phyloP scores from a whole-genome alignment of 2,329 filamentous ascomycete genomes.

The Claviceps sp. region DNA sequence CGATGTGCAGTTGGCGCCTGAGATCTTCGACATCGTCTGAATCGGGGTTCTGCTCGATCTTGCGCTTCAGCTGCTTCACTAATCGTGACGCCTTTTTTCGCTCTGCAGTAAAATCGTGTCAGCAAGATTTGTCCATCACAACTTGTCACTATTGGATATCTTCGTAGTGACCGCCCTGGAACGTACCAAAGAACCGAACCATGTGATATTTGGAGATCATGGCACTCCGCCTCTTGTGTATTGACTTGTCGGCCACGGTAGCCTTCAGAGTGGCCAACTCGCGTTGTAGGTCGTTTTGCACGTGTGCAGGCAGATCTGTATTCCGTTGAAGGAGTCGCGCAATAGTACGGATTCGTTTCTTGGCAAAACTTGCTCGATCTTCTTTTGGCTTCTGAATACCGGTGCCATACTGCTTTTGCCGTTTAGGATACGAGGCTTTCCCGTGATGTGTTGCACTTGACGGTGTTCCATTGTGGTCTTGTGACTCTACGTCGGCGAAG shows the following conservation, averaged over 20 bases:
- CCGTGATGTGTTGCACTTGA: not conserved
- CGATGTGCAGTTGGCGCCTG: constrained; percentile 47
- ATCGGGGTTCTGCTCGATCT: constrained; percentile 37
- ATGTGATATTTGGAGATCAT: constrained; percentile 76
- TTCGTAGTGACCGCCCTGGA: not conserved
- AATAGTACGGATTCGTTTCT: constrained; percentile 59
- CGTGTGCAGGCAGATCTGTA: constrained; percentile 51
- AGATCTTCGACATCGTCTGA: constrained; percentile 38
- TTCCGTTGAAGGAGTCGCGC: constrained; percentile 50
- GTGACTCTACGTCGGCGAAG: constrained; percentile 15
- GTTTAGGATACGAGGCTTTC: constrained; percentile 13
- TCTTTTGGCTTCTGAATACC: constrained; percentile 30
- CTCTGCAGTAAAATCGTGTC: constrained; percentile 29
- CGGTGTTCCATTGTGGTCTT: constrained; percentile 1
- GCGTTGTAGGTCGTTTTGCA: constrained; percentile 56
- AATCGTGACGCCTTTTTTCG: constrained; percentile 58
- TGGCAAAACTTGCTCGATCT: constrained; percentile 45
- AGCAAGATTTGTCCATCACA: not conserved
- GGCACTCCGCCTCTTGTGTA: constrained; percentile 47
- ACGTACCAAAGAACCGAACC: constrained; percentile 66
- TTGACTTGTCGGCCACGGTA: constrained; percentile 45
- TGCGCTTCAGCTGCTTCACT: constrained; percentile 50
- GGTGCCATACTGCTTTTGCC: constrained; percentile 20
- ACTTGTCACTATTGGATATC: too few relatives aligned
- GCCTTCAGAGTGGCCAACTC: constrained; percentile 54